Conservation (phyloP, 2,329 filamentous ascomycete genomes). For the Cordyceps fumosorosea region DNA sequence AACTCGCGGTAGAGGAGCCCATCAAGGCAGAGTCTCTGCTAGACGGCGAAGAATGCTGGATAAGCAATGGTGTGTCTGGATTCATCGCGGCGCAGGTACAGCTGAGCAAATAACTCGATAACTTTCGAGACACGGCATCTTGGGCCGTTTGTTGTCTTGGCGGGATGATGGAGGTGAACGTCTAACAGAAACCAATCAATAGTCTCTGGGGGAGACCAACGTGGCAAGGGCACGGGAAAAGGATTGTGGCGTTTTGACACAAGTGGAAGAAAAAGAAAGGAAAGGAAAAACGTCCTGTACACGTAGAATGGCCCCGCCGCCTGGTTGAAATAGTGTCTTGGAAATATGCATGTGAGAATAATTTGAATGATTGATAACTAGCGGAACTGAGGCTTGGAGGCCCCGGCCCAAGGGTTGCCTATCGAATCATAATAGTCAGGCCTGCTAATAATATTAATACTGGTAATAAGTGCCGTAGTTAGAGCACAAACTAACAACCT, state of each 20-base stretch:
- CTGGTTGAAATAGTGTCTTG: neutral
- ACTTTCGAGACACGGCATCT: neutral
- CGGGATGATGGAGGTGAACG: neutral
- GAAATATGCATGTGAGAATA: neutral
- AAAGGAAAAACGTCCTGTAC: neutral
- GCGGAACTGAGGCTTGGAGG: neutral
- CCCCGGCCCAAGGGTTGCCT: too few species aligned
- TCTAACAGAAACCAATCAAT: neutral
- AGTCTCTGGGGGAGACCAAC: too few species aligned
- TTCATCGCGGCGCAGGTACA: constrained; percentile 51
- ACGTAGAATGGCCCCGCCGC: neutral
- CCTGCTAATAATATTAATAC: too few species aligned
- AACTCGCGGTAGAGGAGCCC: constrained; percentile 58
- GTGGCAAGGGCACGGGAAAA: neutral
- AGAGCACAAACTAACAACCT: too few species aligned
- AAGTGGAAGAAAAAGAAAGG: too few species aligned
- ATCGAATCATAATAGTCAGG: too few species aligned
- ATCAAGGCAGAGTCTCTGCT: constrained; percentile 54
- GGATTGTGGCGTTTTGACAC: neutral
- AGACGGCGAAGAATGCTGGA: constrained; percentile 74
- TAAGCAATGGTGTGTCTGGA: constrained; percentile 82
- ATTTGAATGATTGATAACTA: neutral
- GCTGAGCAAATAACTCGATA: constrained; percentile 16
- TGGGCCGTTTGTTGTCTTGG: neutral
- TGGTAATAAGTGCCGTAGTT: too few species aligned